Percentiles rank a stretch among this genome's conserved stretches.
Evolutionary conservation across 176 grass and related monocot species (phyloP).

Genomic region (Oryza meridionalis): DNA sequence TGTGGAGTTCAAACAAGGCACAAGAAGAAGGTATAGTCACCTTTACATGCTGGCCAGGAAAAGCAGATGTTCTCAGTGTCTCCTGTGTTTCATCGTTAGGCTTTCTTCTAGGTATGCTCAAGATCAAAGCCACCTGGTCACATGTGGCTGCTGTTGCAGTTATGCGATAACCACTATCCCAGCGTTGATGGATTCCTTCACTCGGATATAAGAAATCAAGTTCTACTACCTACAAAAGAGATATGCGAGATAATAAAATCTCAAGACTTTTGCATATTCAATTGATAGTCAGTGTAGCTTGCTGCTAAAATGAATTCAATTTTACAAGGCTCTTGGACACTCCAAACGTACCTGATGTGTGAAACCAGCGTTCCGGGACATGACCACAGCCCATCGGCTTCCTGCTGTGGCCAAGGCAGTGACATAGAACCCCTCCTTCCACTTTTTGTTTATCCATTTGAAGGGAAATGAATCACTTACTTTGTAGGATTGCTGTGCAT

Average conservation of each 20-base stretch:
- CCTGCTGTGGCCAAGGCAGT: slow-evolving; percentile 95
- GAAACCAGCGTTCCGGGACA: slow-evolving; percentile 96
- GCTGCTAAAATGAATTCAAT: slow-evolving; percentile 1
- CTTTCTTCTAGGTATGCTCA: slow-evolving; percentile 81
- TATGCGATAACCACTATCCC: slow-evolving; percentile 90
- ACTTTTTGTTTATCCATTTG: slow-evolving; percentile 99
- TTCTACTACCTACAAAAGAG: slow-evolving; percentile 77
- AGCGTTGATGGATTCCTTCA: slow-evolving; percentile 93
- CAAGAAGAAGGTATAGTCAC: slow-evolving; percentile 43
- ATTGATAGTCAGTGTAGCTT: not conserved
- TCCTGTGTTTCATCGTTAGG: slow-evolving; percentile 95
- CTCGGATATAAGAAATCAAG: slow-evolving; percentile 98
- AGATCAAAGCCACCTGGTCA: slow-evolving; percentile 88
- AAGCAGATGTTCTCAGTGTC: slow-evolving; percentile 91
- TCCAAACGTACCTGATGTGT: slow-evolving; percentile 70
- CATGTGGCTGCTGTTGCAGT: slow-evolving; percentile 89
- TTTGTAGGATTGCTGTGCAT: slow-evolving; percentile 95
- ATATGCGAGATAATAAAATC: not conserved
- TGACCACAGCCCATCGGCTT: slow-evolving; percentile 85
- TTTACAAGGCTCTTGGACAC: slow-evolving; percentile 2
- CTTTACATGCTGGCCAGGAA: slow-evolving; percentile 97
- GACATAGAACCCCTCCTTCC: slow-evolving; percentile 97
- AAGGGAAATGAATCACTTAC: slow-evolving; percentile 96
- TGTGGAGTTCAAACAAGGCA: slow-evolving; percentile 4
- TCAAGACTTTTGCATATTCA: not conserved